phyloP scores from a whole-genome alignment of 495 filamentous ascomycete genomes.

The Terfezia boudieri region DNA sequence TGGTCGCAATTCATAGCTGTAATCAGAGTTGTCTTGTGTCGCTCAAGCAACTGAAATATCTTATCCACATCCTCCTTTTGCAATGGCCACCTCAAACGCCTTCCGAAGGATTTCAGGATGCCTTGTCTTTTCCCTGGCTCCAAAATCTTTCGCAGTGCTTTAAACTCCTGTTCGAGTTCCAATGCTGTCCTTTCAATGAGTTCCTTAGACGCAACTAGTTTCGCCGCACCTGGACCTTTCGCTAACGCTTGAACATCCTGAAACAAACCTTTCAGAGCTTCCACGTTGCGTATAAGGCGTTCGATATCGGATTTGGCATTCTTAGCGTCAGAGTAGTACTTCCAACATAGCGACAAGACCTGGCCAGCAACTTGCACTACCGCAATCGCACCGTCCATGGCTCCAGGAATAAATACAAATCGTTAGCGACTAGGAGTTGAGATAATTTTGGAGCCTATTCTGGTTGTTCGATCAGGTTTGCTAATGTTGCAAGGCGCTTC shows the following conservation, averaged over 20 bases:
- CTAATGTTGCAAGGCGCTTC: no score
- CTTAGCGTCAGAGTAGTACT: constrained; percentile 18
- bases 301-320: constrained; percentile 22
- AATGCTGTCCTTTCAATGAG: constrained; percentile 1
- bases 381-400: constrained; percentile 17
- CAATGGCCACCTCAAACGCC: neutral
- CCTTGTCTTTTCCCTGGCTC: neutral
- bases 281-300: constrained; percentile 14
- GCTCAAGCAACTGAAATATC: no score
- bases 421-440: no score
- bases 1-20: no score
- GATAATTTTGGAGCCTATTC: no score
- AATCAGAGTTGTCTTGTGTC: no score
- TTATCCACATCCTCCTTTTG: no score
- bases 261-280: constrained; percentile 10
- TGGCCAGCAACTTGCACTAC: constrained; percentile 20
- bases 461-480: no score
- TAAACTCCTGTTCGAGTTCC: constrained; percentile 6
- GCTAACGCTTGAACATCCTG: constrained; percentile 6
- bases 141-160: constrained; percentile 8
- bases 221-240: neutral
- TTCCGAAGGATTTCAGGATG: neutral
- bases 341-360: constrained; percentile 16
- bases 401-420: neutral
- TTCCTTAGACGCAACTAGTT: neutral